These are phyloP conservation scores for Chondrostereum purpureum DNA, from an alignment of 1,284 basidiomycete species.

Conservation along the genomic window DNA sequence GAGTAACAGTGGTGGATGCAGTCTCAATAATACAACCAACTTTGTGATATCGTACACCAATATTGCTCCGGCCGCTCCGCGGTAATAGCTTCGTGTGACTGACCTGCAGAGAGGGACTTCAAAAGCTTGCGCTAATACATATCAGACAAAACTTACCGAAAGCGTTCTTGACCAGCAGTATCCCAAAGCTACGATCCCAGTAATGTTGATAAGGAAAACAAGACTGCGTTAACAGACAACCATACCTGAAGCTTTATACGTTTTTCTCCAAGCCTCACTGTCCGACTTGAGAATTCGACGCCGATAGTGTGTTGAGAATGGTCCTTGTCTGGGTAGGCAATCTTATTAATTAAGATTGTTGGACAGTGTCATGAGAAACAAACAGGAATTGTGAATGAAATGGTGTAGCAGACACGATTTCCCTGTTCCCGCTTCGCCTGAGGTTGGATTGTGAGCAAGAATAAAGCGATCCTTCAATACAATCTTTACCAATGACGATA, in stretches of 20 bases:
- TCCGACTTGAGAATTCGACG: slow-evolving; percentile 89
- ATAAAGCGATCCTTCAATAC: too few relatives aligned
- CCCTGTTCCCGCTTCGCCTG: slow-evolving; percentile 93
- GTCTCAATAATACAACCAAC: slow-evolving; percentile 37
- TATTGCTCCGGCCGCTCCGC: slow-evolving; percentile 91
- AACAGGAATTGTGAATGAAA: slow-evolving; percentile 91
- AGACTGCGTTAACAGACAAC: too few relatives aligned
- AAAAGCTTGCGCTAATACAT: slow-evolving; percentile 3
- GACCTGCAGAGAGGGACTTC: slow-evolving; percentile 44
- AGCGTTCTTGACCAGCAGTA: slow-evolving; percentile 94
- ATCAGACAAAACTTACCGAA: slow-evolving; percentile 45
- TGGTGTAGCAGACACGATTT: slow-evolving; percentile 96
- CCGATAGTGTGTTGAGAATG: slow-evolving; percentile 97
- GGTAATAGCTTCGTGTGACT: slow-evolving; percentile 96
- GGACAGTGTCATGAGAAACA: slow-evolving; percentile 25
- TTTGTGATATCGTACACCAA: slow-evolving; percentile 96
- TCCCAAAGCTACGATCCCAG: slow-evolving; percentile 96
- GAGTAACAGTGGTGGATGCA: slow-evolving; percentile 12
- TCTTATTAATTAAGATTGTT: slow-evolving; percentile 8
- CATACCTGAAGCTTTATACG: slow-evolving; percentile 88
- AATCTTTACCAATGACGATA: slow-evolving; percentile 94
- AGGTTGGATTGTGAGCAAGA: slow-evolving; percentile 7
- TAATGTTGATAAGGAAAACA: too few relatives aligned
- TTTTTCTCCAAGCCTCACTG: slow-evolving; percentile 86
- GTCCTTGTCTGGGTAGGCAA: slow-evolving; percentile 71